Evolutionary conservation across 2,329 filamentous ascomycete genomes (phyloP), one percentile per base, ranked within the genome.

Genomic region (Cercospora nicotianae): DNA sequence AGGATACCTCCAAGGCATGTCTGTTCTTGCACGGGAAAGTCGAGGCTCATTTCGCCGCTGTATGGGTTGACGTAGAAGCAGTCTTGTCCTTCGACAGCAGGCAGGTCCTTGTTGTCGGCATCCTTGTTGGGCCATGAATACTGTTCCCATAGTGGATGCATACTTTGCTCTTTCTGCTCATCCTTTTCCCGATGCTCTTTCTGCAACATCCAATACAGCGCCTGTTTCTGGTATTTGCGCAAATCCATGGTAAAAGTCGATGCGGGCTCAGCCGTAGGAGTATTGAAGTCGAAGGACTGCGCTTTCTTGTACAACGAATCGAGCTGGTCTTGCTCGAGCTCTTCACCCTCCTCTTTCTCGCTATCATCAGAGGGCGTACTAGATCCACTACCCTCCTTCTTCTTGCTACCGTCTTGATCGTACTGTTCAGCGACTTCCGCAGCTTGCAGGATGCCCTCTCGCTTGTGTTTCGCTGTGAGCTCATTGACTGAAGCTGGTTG

Each of bases 131-230:
- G 95, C 93, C 94, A 99, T 1, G 82, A 79, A 74, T 99, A 99
- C 77, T 98, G 92, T 80, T 99, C 95, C 95, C 95, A 99, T 0
- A 99, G 80, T 0, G 95, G 95, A 79, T 99, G 94, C 92, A 99
- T 97, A 0, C 93, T 97, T 3, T 84, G 83, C 74, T 94, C 89
- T 64, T 89, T 87, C 42, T 83, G 79, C 30, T 88, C 86, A 10
- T 87, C 86, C 72, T 88, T 89, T 69, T 91, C 86, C 70, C 96
- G 89, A 74, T 89, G 94, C 78, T 99, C 95, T 78, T 98, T 98
- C 4, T 89, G 86, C 70, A 98, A 85, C 93, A 99, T 97, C 95
- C 95, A 99, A 77, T 97, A 85, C 5, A 99, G 81, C 0, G 95
- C 93, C 79, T 99, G 95, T 76, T 93, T 97, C 78, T 99, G 95